Percentiles rank a stretch among this genome's conserved stretches.
These are phyloP conservation scores for Balansia obtecta DNA, from an alignment of 2,329 filamentous ascomycete species.

Conservation along the genomic window DNA sequence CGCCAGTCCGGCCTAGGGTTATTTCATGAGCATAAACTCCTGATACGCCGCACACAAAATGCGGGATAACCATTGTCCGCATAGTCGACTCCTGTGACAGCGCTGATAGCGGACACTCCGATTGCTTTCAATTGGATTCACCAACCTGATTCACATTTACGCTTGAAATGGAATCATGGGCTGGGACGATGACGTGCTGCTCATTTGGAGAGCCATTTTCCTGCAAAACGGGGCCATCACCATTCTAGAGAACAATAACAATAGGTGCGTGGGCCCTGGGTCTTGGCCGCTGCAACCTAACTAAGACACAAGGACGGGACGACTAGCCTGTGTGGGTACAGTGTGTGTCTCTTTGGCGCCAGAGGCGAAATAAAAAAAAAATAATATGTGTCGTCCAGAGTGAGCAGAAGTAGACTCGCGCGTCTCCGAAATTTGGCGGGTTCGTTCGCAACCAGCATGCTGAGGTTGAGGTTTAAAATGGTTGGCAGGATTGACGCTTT, in stretches of 20 bases:
- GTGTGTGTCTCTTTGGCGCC: no score
- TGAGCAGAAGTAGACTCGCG: no score
- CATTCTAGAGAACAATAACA: background rate
- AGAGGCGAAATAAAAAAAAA: no score
- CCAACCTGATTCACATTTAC: background rate
- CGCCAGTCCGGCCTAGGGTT: no score
- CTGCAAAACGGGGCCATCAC: background rate
- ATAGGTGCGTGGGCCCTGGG: background rate
- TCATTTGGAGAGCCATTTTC: background rate
- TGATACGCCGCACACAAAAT: no score
- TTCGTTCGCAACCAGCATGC: no score
- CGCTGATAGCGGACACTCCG: background rate
- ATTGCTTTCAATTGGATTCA: background rate
- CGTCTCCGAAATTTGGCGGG: no score
- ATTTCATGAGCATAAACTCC: no score
- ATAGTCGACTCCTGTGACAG: no score
- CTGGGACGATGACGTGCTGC: constrained; percentile 3
- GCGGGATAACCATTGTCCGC: no score
- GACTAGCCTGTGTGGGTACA: background rate
- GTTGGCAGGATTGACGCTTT: background rate
- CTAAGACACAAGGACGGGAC: background rate
- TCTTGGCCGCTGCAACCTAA: background rate
- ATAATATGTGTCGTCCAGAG: no score
- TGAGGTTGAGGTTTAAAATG: no score
- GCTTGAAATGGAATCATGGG: constrained; percentile 1